Base-by-base conservation (phyloP, 345 rosid species). In the Eucalyptus shirleyi region DNA sequence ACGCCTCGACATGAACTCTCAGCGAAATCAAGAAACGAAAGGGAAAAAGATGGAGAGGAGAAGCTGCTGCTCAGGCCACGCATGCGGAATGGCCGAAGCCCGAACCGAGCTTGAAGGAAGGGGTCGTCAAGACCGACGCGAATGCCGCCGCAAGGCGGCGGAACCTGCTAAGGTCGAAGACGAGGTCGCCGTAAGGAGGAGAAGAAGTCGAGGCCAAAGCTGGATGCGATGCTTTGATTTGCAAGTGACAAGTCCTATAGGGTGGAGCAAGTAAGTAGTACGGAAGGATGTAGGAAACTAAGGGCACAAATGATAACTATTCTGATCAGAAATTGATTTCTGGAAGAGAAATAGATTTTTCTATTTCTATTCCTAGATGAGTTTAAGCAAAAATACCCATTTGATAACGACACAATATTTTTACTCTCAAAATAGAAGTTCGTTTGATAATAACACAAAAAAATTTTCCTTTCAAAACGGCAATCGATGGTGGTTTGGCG, bases 111-210 rank as follows among this genome's bases (percentile, higher is more conserved):
- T 11, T 18, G 26, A 19, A 72, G 44, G 15, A 37, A 37, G 1
- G 23, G 26, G 14, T 13, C 12, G 13, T 72, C 14, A 0, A 72
- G 45, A 72, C 15, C 15, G 26, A 18, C 15, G 8, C 28, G 12
- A 19, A 72, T 0, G 14, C 45, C 0, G 0, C 81, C 1, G 44
- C 26, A 69, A 69, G 81, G 81, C 3, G 44, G 44, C 40, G 2
- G 24, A 34, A 69, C 44, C 14, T 34, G 28, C 45, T 19, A 72
- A 37, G 45, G 82, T 37, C 82, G 15, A 72, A 72, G 82, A 72
- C 28, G 6, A 34, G 26, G 82, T 3, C 45, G 82, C 77, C 19
- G 1, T 0, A 2, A 65, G 19, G 18, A 30, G 77, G 77, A 30
- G 72, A 13, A 30, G 19, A 15, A 65, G 37, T 65, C 77, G 3